Conservation (phyloP, 805 yeast species). For the Nakazawaea ishiwadae region DNA sequence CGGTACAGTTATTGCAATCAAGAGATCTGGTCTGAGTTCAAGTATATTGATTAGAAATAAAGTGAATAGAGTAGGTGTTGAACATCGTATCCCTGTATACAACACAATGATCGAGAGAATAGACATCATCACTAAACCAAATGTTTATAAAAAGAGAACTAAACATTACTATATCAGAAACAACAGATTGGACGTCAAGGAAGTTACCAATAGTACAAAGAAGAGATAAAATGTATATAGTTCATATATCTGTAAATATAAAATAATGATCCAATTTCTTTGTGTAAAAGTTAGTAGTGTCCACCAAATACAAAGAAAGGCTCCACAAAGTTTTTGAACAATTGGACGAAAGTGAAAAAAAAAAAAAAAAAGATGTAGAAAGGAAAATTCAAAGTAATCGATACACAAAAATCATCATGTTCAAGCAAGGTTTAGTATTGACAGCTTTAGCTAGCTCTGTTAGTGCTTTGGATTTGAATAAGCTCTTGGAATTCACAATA, state of each 20-base stretch:
- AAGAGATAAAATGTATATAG: constrained; percentile 1
- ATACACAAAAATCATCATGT: not conserved
- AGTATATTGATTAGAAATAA: constrained; percentile 81
- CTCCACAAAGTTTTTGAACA: too few relatives aligned
- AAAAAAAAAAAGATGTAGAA: not conserved
- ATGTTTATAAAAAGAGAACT: constrained; percentile 67
- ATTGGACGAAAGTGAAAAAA: too few relatives aligned
- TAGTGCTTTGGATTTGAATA: constrained; percentile 11
- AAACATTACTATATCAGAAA: constrained; percentile 90
- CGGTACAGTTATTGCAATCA: constrained; percentile 77
- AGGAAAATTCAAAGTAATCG: not conserved
- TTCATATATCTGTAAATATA: too few relatives aligned
- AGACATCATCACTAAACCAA: constrained; percentile 74
- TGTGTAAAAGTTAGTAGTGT: too few relatives aligned
- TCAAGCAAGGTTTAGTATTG: not conserved
- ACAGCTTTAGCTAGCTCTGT: constrained; percentile 4
- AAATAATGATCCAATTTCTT: too few relatives aligned
- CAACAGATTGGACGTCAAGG: constrained; percentile 71
- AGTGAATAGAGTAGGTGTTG: constrained; percentile 79
- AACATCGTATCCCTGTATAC: constrained; percentile 72
- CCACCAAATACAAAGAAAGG: too few relatives aligned
- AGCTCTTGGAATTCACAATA: constrained; percentile 14
- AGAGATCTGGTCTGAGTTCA: constrained; percentile 67
- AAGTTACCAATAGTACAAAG: constrained; percentile 21
- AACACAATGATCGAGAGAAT: constrained; percentile 74